phyloP scores from a whole-genome alignment of 2,329 filamentous ascomycete species.

The Pseudogymnoascus sp. region DNA sequence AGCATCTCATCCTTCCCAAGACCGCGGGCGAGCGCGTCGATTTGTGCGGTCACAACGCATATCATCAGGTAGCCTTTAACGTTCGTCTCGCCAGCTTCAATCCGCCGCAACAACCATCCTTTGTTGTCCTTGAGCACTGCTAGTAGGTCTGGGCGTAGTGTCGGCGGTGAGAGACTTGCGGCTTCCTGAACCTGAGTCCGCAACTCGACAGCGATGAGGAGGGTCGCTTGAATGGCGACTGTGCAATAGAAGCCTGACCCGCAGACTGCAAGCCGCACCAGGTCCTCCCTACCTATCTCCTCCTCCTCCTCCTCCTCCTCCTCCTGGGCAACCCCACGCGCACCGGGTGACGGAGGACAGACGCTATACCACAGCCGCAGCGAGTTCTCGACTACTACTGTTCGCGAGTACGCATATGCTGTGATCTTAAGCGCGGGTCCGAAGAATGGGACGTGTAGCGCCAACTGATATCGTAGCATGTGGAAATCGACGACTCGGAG shows the following conservation, averaged over 20 bases:
- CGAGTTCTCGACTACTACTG: constrained; percentile 39
- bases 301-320: background rate
- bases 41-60: constrained; percentile 34
- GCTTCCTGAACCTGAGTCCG: constrained; percentile 35
- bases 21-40: constrained; percentile 35
- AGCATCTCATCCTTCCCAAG: constrained; percentile 30
- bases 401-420: constrained; percentile 43
- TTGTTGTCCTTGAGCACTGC: constrained; percentile 35
- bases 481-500: constrained; percentile 41
- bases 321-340: constrained; percentile 13
- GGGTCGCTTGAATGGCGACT: constrained; percentile 28
- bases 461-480: constrained; percentile 46
- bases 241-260: constrained; percentile 37
- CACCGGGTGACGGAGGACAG: constrained; percentile 28
- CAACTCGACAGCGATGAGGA: constrained; percentile 36
- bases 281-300: constrained; percentile 20
- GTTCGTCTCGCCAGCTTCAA: constrained; percentile 38
- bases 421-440: constrained; percentile 33
- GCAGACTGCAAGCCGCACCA: constrained; percentile 33
- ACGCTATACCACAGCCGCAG: constrained; percentile 36
- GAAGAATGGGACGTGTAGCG: constrained; percentile 48
- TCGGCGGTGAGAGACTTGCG: constrained; percentile 30
- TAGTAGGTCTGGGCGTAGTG: constrained; percentile 36
- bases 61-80: constrained; percentile 33
- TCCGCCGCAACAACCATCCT: constrained; percentile 29